Evolutionary conservation across 148 eudicot species (phyloP).

Genomic region (Selenicereus undatus): DNA sequence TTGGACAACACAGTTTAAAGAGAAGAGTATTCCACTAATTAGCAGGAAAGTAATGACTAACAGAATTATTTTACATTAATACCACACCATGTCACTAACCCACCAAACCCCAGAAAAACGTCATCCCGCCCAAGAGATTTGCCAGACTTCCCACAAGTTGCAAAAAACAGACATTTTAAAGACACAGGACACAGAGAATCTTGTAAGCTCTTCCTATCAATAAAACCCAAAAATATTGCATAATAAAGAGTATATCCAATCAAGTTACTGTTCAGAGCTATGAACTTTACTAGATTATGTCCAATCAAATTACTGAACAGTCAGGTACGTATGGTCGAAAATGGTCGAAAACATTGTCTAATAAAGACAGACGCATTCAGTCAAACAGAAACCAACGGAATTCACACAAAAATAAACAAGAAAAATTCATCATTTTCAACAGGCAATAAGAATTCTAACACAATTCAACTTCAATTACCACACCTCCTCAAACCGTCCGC

Average conservation of each 20-base stretch:
- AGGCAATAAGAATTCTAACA: background rate
- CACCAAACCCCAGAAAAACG: too few relatives aligned
- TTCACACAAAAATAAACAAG: background rate
- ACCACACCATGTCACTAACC: background rate
- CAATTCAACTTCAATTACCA: background rate
- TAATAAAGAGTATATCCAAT: too few relatives aligned
- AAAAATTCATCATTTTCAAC: background rate
- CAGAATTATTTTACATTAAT: background rate
- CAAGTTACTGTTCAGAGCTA: background rate
- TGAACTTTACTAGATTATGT: background rate
- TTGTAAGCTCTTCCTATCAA: background rate
- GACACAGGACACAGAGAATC: background rate
- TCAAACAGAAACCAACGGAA: background rate
- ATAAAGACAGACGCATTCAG: background rate
- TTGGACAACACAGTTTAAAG: background rate
- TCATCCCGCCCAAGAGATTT: too few relatives aligned
- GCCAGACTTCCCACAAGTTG: background rate
- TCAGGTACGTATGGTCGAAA: background rate
- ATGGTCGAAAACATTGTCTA: background rate
- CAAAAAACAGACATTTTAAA: background rate
- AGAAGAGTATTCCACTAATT: background rate
- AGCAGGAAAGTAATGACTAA: background rate
- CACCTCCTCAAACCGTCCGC: slow-evolving; percentile 55
- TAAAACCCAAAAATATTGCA: too few relatives aligned
- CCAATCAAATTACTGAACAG: background rate